Percentiles rank a stretch among this genome's conserved stretches.
These are phyloP conservation scores for Brassica balearica DNA, from an alignment of 441 rosid genomes.

Conservation along the genomic window DNA sequence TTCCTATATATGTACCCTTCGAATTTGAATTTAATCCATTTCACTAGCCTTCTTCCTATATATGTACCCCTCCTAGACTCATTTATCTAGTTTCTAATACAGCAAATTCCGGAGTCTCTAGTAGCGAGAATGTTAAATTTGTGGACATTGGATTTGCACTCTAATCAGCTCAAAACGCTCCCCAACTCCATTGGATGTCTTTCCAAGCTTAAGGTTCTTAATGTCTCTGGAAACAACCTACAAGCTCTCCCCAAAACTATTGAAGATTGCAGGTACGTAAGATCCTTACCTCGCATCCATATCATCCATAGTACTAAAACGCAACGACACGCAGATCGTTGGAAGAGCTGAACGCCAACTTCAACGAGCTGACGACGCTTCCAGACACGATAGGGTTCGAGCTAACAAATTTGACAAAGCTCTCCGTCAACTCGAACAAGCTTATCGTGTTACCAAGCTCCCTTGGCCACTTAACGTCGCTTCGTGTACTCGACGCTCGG, in stretches of 20 bases:
- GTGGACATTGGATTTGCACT: slow-evolving; percentile 74
- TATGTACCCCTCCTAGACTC: background rate
- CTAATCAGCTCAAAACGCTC: slow-evolving; percentile 75
- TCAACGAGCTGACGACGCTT: slow-evolving; percentile 72
- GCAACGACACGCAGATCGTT: slow-evolving; percentile 43
- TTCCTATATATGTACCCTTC: background rate
- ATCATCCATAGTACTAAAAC: background rate
- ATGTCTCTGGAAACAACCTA: slow-evolving; percentile 83
- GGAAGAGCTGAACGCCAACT: slow-evolving; percentile 76
- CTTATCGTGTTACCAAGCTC: slow-evolving; percentile 66
- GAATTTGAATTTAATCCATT: background rate
- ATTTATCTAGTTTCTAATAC: slow-evolving; percentile 10
- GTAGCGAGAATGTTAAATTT: slow-evolving; percentile 79
- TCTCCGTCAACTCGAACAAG: slow-evolving; percentile 77
- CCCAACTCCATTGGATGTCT: slow-evolving; percentile 90
- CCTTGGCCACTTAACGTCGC: slow-evolving; percentile 57
- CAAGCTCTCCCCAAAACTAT: slow-evolving; percentile 72
- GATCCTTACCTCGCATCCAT: background rate
- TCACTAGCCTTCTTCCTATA: background rate
- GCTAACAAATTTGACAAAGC: slow-evolving; percentile 61
- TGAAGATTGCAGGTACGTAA: slow-evolving; percentile 76
- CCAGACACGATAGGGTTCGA: slow-evolving; percentile 80
- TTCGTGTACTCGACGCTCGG: slow-evolving; percentile 68
- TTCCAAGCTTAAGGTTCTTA: slow-evolving; percentile 79
- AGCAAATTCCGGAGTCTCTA: slow-evolving; percentile 84